Evolutionary conservation across 352 stramenopile species (phyloP).

Genomic region (Phytophthora hybrid): DNA sequence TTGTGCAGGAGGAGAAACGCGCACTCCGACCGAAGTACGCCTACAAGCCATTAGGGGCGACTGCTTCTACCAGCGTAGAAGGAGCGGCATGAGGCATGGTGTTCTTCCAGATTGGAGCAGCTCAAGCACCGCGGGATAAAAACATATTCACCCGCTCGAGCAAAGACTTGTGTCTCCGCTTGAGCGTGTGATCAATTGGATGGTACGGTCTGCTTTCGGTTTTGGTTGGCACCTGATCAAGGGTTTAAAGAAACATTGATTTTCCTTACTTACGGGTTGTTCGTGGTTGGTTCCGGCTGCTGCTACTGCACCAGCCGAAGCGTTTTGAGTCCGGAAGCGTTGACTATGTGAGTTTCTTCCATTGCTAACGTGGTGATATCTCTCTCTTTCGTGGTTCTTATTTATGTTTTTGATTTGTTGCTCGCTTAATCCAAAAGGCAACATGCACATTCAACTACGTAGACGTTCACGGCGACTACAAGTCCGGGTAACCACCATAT

Average conservation of each 20-base stretch:
- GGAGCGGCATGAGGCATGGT: conserved; percentile 29
- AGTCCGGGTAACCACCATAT: conserved; percentile 83
- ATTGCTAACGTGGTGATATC: conserved; percentile 5
- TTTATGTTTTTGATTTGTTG: conserved; percentile 32
- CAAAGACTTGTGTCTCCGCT: neutral
- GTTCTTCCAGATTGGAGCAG: neutral
- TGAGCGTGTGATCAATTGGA: conserved; percentile 17
- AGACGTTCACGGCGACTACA: conserved; percentile 21
- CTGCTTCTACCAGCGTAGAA: conserved; percentile 13
- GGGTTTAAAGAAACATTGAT: conserved; percentile 48
- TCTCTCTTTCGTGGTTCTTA: conserved; percentile 28
- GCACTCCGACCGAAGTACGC: conserved; percentile 81
- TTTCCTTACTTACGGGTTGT: conserved; percentile 44
- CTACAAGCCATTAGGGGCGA: conserved; percentile 53
- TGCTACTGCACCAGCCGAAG: conserved; percentile 22
- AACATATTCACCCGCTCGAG: conserved; percentile 4
- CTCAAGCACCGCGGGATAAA: conserved; percentile 1
- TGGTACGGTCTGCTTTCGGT: conserved; percentile 43
- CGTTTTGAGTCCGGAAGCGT: conserved; percentile 13
- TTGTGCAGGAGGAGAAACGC: conserved; percentile 77
- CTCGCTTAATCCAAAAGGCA: conserved; percentile 1
- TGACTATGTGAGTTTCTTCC: conserved; percentile 39
- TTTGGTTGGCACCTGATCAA: conserved; percentile 30
- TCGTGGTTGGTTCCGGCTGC: conserved; percentile 20
- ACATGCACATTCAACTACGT: neutral